Conservation (phyloP, 83 land plant genomes). For the Picea abies region DNA sequence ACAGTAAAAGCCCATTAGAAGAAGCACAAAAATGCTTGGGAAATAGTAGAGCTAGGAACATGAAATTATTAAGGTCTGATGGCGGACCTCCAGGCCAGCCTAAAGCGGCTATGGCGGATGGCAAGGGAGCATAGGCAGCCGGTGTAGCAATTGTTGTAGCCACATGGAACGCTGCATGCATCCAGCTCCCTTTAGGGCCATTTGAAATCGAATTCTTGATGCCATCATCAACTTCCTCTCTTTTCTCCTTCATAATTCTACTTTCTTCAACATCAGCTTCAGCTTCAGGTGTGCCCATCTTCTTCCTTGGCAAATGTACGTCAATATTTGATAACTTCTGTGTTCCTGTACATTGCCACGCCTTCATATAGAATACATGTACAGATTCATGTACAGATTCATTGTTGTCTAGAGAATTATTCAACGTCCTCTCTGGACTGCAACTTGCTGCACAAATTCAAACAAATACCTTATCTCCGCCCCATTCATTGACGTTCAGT, state of each 20-base stretch:
- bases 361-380: no score
- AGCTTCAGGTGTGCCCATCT: neutral
- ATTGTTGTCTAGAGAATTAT: no score
- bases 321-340: no score
- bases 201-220: neutral
- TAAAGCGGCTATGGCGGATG: slow-evolving; percentile 51
- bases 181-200: slow-evolving; percentile 47
- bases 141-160: slow-evolving; percentile 80
- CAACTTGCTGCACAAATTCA: no score
- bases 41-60: no score
- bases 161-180: slow-evolving; percentile 57
- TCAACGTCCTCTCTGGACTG: no score
- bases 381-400: no score
- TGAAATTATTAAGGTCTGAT: neutral
- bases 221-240: neutral
- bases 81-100: slow-evolving; percentile 41
- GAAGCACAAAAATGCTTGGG: no score
- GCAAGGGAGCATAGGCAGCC: slow-evolving; percentile 71
- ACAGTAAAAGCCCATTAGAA: neutral
- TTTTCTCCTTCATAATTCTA: neutral
- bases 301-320: neutral
- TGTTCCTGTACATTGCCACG: no score
- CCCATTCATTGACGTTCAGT: no score
- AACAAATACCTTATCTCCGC: no score
- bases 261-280: slow-evolving; percentile 3